Evolutionary conservation across 495 filamentous ascomycete species (phyloP).

Genomic region (Acidomyces sp.): DNA sequence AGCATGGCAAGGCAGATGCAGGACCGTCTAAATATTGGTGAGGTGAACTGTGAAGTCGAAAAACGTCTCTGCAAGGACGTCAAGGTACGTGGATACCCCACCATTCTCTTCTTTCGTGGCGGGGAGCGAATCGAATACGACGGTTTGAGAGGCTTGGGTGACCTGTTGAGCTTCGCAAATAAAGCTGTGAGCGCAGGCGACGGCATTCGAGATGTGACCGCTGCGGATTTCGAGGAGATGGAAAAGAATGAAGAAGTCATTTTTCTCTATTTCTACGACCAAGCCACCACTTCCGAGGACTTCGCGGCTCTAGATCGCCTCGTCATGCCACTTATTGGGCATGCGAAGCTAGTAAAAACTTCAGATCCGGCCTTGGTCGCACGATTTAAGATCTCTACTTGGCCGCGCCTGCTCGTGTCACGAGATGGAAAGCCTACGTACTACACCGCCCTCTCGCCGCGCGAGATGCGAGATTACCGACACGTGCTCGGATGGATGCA

Average conservation of each 20-base stretch:
- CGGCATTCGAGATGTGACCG: conserved; percentile 68
- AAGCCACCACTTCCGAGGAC: conserved; percentile 84
- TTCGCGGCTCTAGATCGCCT: conserved; percentile 78
- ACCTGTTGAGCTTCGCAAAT: conserved; percentile 72
- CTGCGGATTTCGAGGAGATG: conserved; percentile 60
- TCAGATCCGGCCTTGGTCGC: conserved; percentile 56
- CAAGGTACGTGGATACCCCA: conserved; percentile 64
- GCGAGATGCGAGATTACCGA: conserved; percentile 77
- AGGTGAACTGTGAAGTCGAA: conserved; percentile 88
- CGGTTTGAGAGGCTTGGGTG: conserved; percentile 82
- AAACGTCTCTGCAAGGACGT: conserved; percentile 80
- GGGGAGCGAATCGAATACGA: conserved; percentile 87
- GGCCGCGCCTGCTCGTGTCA: conserved; percentile 81
- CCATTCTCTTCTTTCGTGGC: conserved; percentile 83
- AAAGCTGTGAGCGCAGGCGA: conserved; percentile 69
- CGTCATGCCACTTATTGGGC: conserved; percentile 74
- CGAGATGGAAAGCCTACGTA: conserved; percentile 79
- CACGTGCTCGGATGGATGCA: conserved; percentile 86
- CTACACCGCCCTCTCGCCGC: conserved; percentile 68
- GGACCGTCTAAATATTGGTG: conserved; percentile 75
- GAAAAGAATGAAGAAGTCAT: conserved; percentile 91
- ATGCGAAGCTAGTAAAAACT: conserved; percentile 83
- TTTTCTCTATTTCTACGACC: conserved; percentile 94
- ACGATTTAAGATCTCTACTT: conserved; percentile 86
- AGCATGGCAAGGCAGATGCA: conserved; percentile 84